Conservation (phyloP, 2,329 filamentous ascomycete genomes). For the Stachybotrys echinatus region DNA sequence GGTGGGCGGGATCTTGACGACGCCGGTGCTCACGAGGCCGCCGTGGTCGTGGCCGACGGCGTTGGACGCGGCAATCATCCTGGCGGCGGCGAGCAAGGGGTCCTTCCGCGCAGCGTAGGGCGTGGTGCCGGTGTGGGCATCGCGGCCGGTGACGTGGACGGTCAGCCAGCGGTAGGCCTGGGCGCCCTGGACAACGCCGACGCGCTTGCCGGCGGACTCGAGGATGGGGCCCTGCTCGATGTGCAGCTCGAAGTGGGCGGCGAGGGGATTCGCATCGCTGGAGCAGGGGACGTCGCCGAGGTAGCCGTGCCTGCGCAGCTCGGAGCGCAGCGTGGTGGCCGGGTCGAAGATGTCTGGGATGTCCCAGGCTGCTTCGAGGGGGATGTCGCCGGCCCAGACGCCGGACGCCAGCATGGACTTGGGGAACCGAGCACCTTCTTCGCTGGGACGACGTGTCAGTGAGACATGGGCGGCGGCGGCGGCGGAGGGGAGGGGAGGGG, state of each 20-base stretch:
- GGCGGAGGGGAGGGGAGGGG: too few species aligned
- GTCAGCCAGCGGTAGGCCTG: conserved; percentile 27
- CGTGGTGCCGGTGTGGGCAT: conserved; percentile 24
- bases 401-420: conserved; percentile 72
- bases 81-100: conserved; percentile 25
- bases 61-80: conserved; percentile 25
- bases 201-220: conserved; percentile 32
- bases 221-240: conserved; percentile 79
- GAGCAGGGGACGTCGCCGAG: conserved; percentile 40
- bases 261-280: conserved; percentile 46
- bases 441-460: conserved; percentile 35
- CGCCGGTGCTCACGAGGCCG: conserved; percentile 24
- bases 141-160: conserved; percentile 20
- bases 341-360: conserved; percentile 50
- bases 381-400: conserved; percentile 67
- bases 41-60: conserved; percentile 15
- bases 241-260: conserved; percentile 75
- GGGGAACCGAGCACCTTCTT: conserved; percentile 77
- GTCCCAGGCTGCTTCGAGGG: conserved; percentile 55
- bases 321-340: conserved; percentile 19
- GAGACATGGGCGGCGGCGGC: not conserved
- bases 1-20: conserved; percentile 40
- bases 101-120: conserved; percentile 26
- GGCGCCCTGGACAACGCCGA: conserved; percentile 25
- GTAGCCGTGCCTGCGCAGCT: conserved; percentile 68